These are phyloP conservation scores for Fomitiporia mediterranea DNA, from an alignment of 1,284 basidiomycete species.

Conservation along the genomic window DNA sequence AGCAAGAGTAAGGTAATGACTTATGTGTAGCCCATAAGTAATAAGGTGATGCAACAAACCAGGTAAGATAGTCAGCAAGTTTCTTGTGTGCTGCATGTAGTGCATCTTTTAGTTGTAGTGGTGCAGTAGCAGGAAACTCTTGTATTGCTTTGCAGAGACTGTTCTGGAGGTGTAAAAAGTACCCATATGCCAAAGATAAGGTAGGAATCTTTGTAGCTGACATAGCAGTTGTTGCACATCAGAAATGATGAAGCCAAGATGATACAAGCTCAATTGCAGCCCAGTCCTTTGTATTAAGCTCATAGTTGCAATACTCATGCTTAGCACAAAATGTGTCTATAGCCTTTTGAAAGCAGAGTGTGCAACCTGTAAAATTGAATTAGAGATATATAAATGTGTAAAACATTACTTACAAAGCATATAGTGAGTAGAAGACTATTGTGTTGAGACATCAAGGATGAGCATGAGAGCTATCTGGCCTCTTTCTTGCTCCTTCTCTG, in stretches of 20 bases:
- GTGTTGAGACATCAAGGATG: slow-evolving; percentile 27
- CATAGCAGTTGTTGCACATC: slow-evolving; percentile 28
- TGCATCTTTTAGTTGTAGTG: slow-evolving; percentile 6
- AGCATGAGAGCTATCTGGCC: slow-evolving; percentile 18
- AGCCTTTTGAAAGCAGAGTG: neutral
- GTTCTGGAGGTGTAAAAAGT: slow-evolving; percentile 25
- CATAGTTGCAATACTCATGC: slow-evolving; percentile 20
- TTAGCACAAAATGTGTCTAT: slow-evolving; percentile 2
- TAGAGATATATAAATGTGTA: neutral
- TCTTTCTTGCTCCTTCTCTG: neutral
- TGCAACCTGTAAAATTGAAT: neutral
- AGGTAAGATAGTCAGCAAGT: slow-evolving; percentile 22
- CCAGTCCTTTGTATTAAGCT: slow-evolving; percentile 26
- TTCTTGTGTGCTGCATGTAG: slow-evolving; percentile 23
- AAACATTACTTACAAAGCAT: slow-evolving; percentile 23
- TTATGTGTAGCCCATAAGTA: slow-evolving; percentile 24
- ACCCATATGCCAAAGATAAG: slow-evolving; percentile 22
- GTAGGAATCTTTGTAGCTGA: slow-evolving; percentile 26
- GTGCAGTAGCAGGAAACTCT: slow-evolving; percentile 15
- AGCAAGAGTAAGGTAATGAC: slow-evolving; percentile 8
- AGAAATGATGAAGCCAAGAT: slow-evolving; percentile 25
- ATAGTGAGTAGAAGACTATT: slow-evolving; percentile 28
- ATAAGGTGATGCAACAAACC: slow-evolving; percentile 22
- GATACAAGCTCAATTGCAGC: slow-evolving; percentile 22
- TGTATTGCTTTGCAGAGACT: slow-evolving; percentile 15